Evolutionary conservation across 305 asterid genomes (phyloP), one percentile per base, ranked within the genome.

Genomic region (Solanum aculeatissimum): DNA sequence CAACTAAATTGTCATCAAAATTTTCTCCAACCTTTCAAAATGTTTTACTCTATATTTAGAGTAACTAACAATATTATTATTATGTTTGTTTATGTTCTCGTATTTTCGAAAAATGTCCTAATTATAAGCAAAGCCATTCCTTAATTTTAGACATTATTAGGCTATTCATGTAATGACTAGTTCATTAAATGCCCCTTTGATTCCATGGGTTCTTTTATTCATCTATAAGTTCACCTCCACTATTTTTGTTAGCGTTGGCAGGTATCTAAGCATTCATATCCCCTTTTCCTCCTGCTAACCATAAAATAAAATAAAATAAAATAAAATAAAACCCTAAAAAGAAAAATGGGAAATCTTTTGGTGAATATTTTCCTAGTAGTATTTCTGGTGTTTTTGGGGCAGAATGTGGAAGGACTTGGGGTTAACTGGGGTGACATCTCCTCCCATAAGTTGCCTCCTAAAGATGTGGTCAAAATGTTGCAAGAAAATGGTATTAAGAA

Each of bases 341-440:
- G 10, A 53, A 16, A 77, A 1, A 77, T 77, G 82, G 19, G 19
- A 18, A 77, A 51, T 6, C 3, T 29, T 77, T 77, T 53, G n/a
- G 65, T 51, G 32, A 43, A 45, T 72, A 38, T 72, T 72, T 72
- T 21, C 65, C 66, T 77, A 29, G 19, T 77, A 53, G 53, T 32
- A 18, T 53, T 77, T 19, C 32, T 77, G 82, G 45, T 77, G 12
- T 51, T 18, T 51, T 29, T 51, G 8, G 82, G 82, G 7, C 29
- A 77, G 13, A 53, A 51, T 3, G 87, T 65, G 32, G 80, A 81
- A 14, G 85, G 87, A 14, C 83, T 85, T 40, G 87, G 87, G 38
- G 85, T 80, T 38, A 85, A 85, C 35, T 85, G 87, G 87, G 87
- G 87, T 23, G 83, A 82, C 23, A 42, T 53, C 45, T 18, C 87